phyloP scores from a whole-genome alignment of 345 rosid genomes.

The Salix dunnii region DNA sequence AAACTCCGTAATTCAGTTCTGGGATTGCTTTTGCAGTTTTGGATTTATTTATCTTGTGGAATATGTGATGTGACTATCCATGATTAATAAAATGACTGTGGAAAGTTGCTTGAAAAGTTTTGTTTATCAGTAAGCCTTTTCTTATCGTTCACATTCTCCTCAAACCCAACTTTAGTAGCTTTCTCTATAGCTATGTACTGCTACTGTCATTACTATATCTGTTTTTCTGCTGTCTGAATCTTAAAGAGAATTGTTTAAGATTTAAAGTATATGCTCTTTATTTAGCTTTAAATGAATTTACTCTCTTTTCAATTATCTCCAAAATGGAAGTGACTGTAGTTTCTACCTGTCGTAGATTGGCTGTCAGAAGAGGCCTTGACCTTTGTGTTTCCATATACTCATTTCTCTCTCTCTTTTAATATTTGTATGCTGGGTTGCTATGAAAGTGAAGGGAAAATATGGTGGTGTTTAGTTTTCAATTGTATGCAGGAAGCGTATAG shows the following conservation, averaged over 20 bases:
- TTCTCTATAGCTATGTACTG: background rate
- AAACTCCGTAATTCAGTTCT: background rate
- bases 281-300: conserved; percentile 22
- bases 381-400: conserved; percentile 61
- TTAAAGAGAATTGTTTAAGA: background rate
- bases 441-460: background rate
- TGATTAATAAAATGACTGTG: background rate
- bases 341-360: conserved; percentile 76
- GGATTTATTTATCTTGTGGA: background rate
- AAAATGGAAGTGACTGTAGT: conserved; percentile 72
- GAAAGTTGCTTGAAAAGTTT: background rate
- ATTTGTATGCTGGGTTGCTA: conserved; percentile 8
- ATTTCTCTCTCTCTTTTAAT: background rate
- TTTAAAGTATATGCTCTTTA: conserved; percentile 1
- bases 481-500: too few species aligned
- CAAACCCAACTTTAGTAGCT: background rate
- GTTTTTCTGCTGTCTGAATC: background rate
- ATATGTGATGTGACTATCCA: background rate
- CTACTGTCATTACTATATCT: background rate
- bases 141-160: background rate
- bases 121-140: background rate
- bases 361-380: conserved; percentile 67
- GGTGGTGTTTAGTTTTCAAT: too few species aligned
- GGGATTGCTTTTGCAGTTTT: background rate
- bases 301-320: conserved; percentile 29